A percentile compares a stretch with the other conserved stretches of the same genome.
Evolutionary conservation across 2,329 filamentous ascomycete genomes (phyloP).

Genomic region (Ophiostoma australiae): DNA sequence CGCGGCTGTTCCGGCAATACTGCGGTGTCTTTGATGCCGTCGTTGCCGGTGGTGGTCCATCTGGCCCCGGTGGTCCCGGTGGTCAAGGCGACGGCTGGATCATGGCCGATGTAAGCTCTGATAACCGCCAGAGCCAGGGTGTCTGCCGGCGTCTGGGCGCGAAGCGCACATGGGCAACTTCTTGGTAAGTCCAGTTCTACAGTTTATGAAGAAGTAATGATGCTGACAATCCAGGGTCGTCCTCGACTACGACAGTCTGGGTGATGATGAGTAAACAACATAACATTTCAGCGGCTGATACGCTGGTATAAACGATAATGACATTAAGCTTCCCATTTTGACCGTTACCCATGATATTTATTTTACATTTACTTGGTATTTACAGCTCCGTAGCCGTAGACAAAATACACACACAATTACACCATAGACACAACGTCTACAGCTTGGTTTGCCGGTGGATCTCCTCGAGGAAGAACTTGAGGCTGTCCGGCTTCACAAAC

Average conservation of each 20-base stretch:
- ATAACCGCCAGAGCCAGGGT: conserved; percentile 56
- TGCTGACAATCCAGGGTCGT: conserved; percentile 26
- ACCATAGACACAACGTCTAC: not conserved
- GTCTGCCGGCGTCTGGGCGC: conserved; percentile 61
- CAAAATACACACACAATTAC: too few relatives aligned
- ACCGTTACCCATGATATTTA: conserved; percentile 5
- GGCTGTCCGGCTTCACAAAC: conserved; percentile 85
- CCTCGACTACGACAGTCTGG: conserved; percentile 26
- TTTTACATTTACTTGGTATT: not conserved
- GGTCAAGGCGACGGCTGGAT: conserved; percentile 48
- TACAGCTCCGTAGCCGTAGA: not conserved
- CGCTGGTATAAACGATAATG: not conserved
- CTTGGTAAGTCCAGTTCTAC: conserved; percentile 44
- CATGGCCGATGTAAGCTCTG: conserved; percentile 59
- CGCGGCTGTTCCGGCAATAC: conserved; percentile 53
- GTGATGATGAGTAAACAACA: not conserved
- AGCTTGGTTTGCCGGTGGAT: conserved; percentile 65
- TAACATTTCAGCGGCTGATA: too few relatives aligned
- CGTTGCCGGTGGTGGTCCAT: not conserved
- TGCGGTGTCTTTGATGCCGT: conserved; percentile 37
- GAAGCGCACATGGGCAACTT: conserved; percentile 49
- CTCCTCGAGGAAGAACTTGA: conserved; percentile 92
- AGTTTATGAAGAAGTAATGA: not conserved
- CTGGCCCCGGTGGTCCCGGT: conserved; percentile 26
- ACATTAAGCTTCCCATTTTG: not conserved